Conservation (phyloP, 2,329 filamentous ascomycete genomes). For the Stylonectria norvegica region DNA sequence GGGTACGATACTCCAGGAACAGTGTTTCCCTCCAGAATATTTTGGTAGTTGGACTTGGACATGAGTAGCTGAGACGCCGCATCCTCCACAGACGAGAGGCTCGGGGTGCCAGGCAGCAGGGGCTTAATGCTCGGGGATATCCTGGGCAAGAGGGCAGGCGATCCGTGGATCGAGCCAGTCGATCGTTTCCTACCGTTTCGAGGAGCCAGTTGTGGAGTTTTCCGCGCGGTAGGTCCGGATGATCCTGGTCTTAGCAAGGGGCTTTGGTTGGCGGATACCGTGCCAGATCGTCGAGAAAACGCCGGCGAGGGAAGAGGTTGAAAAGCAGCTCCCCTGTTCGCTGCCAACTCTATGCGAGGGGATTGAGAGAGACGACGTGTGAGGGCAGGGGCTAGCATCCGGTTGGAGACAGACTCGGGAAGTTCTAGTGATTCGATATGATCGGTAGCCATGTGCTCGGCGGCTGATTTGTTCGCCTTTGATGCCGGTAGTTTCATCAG, state of each 20-base stretch:
- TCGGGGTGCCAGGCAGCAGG: constrained; percentile 62
- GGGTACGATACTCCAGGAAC: constrained; percentile 89
- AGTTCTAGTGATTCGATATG: constrained; percentile 61
- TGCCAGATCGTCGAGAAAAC: constrained; percentile 38
- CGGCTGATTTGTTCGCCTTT: constrained; percentile 46
- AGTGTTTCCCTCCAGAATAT: constrained; percentile 88
- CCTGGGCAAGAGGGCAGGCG: constrained; percentile 79
- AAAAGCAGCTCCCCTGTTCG: constrained; percentile 50
- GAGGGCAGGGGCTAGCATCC: constrained; percentile 34
- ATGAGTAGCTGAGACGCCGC: constrained; percentile 73
- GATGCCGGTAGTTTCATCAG: constrained; percentile 72
- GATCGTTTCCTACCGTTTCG: constrained; percentile 69
- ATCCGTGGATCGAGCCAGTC: constrained; percentile 70
- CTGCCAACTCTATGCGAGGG: constrained; percentile 34
- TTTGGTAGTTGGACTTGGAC: constrained; percentile 97
- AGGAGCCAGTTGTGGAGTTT: constrained; percentile 54
- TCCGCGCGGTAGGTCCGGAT: constrained; percentile 43
- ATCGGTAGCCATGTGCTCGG: constrained; percentile 45
- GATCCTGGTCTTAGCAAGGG: constrained; percentile 58
- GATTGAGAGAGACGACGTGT: constrained; percentile 40
- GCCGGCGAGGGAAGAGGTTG: constrained; percentile 49
- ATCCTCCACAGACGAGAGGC: constrained; percentile 53
- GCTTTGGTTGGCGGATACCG: constrained; percentile 60
- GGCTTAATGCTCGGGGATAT: constrained; percentile 96
- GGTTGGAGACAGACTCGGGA: constrained; percentile 61